Evolutionary conservation across 306 rosid species (phyloP).

Genomic region (Prunus mira): DNA sequence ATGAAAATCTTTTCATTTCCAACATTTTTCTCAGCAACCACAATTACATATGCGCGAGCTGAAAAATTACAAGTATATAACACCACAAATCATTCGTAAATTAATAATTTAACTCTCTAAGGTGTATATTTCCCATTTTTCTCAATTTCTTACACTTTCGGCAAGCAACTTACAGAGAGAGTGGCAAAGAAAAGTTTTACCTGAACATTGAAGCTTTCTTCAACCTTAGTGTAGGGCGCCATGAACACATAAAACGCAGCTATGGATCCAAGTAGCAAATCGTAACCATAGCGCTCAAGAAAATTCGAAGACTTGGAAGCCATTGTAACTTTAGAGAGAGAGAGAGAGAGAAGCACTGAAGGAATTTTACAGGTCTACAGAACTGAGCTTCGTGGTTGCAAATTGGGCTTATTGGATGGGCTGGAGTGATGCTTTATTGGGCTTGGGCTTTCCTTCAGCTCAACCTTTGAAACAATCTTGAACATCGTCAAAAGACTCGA

Average conservation of each 20-base stretch:
- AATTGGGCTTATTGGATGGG: not conserved
- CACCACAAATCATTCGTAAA: not conserved
- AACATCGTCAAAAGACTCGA: not conserved
- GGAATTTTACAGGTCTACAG: not conserved
- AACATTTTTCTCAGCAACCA: not conserved
- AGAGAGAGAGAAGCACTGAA: not conserved
- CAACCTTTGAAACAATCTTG: not conserved
- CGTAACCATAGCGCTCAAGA: slow-evolving; percentile 61
- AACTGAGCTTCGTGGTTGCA: not conserved
- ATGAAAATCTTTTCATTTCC: not conserved
- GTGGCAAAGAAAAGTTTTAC: slow-evolving; percentile 23
- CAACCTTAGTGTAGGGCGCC: slow-evolving; percentile 89
- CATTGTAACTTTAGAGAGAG: slow-evolving; percentile 32
- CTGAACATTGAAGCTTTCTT: slow-evolving; percentile 94
- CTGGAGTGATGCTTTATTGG: not conserved
- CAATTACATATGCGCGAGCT: not conserved
- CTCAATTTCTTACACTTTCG: slow-evolving; percentile 1
- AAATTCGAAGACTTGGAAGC: slow-evolving; percentile 42
- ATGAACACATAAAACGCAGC: slow-evolving; percentile 58
- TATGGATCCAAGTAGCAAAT: slow-evolving; percentile 60
- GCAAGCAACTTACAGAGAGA: not conserved
- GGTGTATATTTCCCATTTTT: not conserved
- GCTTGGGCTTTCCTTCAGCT: not conserved
- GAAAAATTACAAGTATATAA: not conserved
- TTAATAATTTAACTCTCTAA: not conserved